These are phyloP conservation scores for Lindgomyces ingoldianus DNA, from an alignment of 495 filamentous ascomycete genomes.

Conservation along the genomic window DNA sequence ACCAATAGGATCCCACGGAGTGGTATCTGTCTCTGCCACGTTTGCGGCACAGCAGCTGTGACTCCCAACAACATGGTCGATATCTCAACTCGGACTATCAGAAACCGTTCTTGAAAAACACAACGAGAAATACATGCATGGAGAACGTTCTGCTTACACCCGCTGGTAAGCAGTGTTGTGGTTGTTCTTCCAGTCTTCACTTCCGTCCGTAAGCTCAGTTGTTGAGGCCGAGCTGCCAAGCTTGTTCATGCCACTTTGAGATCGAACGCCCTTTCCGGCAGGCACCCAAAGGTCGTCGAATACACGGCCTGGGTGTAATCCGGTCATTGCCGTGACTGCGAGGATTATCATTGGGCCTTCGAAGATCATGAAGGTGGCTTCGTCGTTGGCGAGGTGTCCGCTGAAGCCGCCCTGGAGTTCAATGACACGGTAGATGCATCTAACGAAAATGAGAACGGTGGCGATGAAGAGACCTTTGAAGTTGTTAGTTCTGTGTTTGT, in stretches of 20 bases:
- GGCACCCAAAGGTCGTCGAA: conserved; percentile 33
- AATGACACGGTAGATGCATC: conserved; percentile 63
- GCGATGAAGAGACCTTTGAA: conserved; percentile 24
- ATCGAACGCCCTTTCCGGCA: conserved; percentile 24
- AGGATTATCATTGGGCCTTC: conserved; percentile 71
- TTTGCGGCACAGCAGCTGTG: too few species aligned
- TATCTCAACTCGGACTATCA: too few species aligned
- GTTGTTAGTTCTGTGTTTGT: too few species aligned
- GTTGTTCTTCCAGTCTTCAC: background rate
- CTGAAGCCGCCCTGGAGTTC: conserved; percentile 66
- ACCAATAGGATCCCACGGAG: too few species aligned
- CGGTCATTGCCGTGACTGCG: conserved; percentile 42
- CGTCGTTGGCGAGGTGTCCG: conserved; percentile 57
- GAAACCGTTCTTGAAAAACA: too few species aligned
- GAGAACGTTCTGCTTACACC: too few species aligned
- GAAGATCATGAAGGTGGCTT: conserved; percentile 67
- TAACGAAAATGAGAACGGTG: conserved; percentile 55
- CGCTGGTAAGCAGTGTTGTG: conserved; percentile 1
- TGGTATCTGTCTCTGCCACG: too few species aligned
- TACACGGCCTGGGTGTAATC: conserved; percentile 33
- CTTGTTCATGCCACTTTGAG: background rate
- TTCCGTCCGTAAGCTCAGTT: conserved; percentile 4
- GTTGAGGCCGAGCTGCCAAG: background rate
- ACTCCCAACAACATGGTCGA: too few species aligned
- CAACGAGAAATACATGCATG: too few species aligned